A percentile compares a stretch with the other conserved stretches of the same genome.
Conservation (phyloP, 495 filamentous ascomycete genomes). For the Acidiella bohemica region DNA sequence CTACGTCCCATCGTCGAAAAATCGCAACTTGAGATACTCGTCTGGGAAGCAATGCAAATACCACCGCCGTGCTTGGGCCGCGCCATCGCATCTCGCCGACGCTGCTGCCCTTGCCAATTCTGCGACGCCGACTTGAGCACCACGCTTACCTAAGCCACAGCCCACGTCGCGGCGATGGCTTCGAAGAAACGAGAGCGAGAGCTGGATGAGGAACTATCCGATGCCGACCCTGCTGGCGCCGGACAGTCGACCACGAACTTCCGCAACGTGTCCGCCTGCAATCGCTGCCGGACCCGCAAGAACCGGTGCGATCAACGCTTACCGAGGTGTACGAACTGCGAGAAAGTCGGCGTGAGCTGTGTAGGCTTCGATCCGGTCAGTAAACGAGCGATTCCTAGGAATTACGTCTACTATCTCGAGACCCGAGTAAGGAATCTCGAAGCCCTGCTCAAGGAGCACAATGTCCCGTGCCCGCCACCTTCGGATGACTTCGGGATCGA, state of each 20-base stretch:
- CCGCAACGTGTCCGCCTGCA: slow-evolving; percentile 89
- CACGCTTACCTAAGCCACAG: no score
- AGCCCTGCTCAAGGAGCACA: slow-evolving; percentile 53
- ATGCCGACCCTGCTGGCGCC: neutral
- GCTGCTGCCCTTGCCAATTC: no score
- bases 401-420: slow-evolving; percentile 92
- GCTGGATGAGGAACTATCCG: neutral
- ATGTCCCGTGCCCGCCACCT: slow-evolving; percentile 57
- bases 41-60: neutral
- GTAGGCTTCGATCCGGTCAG: slow-evolving; percentile 94
- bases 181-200: slow-evolving; percentile 6
- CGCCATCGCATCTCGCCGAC: slow-evolving; percentile 5
- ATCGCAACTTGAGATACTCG: neutral
- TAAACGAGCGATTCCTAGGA: slow-evolving; percentile 76
- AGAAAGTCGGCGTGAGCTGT: slow-evolving; percentile 72
- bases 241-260: slow-evolving; percentile 33
- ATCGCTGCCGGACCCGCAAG: slow-evolving; percentile 81
- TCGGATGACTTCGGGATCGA: slow-evolving; percentile 62
- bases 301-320: slow-evolving; percentile 89
- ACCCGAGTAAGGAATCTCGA: slow-evolving; percentile 74
- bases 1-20: neutral
- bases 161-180: neutral
- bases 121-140: no score
- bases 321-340: slow-evolving; percentile 78
- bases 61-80: neutral